Evolutionary conservation across 768 basidiomycete genomes (phyloP), one percentile per base, ranked within the genome.

Genomic region (Panaeolus papilionaceus): DNA sequence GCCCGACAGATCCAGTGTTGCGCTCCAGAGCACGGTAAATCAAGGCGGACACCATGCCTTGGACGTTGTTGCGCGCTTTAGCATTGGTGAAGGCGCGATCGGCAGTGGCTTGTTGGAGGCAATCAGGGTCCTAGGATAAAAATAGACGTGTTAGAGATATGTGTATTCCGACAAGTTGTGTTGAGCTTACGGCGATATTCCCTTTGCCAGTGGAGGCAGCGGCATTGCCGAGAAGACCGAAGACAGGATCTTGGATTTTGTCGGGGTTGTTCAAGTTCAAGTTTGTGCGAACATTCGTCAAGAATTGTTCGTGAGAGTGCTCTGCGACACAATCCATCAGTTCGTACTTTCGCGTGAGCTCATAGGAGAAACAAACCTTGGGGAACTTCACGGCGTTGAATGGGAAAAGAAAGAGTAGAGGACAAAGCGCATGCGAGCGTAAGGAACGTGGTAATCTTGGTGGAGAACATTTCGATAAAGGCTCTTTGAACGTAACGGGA

Each of bases 81-180:
- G 89, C 89, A 74, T 91, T 91, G 39, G 89, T 89, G 80, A 91
- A 92, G 0, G 90, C 90, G 73, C 87, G 88, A 71, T 90, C 88
- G 58, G 88, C 88, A 6, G 83, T 85, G 0, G 86, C 87, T 79
- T 89, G 87, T 72, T 90, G 89, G 20, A 91, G 81, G 74, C 89
- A 91, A 64, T 84, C 85, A 9, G 85, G 75, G 71, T 90, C 84
- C 84, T 87, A 64, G 7, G 38, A 23, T n/a, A 58, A 63, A 39
- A 63, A 44, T 42, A 61, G 28, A 47, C 28, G 23, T 7, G 23
- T 63, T 3, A 58, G 54, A 12, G 62, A 58, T 45, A 14, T 49
- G 23, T 3, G 23, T 16, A 62, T 23, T 2, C 44, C 37, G n/a
- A 66, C 4, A 7, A 33, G 38, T 63, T 10, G 3, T 40, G 7